phyloP scores from a whole-genome alignment of 2,329 filamentous ascomycete genomes.

The Albifimbria verrucaria region DNA sequence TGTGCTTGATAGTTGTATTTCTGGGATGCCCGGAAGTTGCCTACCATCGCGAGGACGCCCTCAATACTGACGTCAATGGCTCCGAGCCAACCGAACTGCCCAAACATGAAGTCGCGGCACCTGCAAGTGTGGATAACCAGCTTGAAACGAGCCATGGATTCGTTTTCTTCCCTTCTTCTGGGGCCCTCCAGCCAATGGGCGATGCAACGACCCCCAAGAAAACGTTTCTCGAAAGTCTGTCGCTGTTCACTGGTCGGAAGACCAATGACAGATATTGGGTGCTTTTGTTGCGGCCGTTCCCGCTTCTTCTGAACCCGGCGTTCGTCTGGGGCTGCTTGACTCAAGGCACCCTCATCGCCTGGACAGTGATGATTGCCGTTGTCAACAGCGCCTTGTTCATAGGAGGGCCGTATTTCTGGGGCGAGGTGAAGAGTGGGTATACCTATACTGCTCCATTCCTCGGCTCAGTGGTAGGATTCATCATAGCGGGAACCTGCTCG shows the following conservation, averaged over 20 bases:
- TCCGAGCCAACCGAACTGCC: constrained; percentile 6
- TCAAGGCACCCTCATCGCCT: constrained; percentile 88
- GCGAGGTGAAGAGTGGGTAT: constrained; percentile 78
- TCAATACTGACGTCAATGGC: constrained; percentile 65
- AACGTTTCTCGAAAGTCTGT: constrained; percentile 58
- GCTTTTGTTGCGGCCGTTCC: constrained; percentile 69
- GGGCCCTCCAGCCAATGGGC: constrained; percentile 30
- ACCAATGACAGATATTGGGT: constrained; percentile 70
- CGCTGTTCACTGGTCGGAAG: constrained; percentile 78
- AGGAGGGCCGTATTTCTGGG: constrained; percentile 76
- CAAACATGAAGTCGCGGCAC: not conserved
- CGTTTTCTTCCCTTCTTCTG: constrained; percentile 27
- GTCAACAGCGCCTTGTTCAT: constrained; percentile 80
- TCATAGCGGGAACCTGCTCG: constrained; percentile 68
- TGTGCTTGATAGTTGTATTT: constrained; percentile 66
- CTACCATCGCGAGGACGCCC: constrained; percentile 60
- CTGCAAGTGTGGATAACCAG: constrained; percentile 28
- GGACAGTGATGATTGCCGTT: constrained; percentile 90
- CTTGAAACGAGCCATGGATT: constrained; percentile 18
- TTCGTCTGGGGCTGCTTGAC: constrained; percentile 78
- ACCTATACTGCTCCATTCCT: constrained; percentile 83
- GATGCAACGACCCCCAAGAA: constrained; percentile 42
- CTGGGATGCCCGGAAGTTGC: constrained; percentile 85
- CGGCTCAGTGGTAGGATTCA: constrained; percentile 74
- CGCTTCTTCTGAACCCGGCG: constrained; percentile 78